Conservation (phyloP, 228 moss, liverwort and hornwort species). For the Sphagnum magellanicum region DNA sequence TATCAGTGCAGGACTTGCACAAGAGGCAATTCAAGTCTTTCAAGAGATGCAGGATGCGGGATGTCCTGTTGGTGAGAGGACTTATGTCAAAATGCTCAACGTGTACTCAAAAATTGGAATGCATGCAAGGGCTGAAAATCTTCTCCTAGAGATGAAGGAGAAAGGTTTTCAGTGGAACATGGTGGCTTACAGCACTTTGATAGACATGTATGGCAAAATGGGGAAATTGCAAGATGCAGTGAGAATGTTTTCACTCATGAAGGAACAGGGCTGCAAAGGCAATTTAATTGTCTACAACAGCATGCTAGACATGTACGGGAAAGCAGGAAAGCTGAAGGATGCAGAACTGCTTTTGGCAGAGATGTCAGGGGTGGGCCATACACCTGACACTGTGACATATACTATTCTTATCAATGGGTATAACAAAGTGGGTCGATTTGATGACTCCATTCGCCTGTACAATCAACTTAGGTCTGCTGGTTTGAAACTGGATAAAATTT, state of each 20-base stretch:
- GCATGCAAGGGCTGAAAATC: slow-evolving; percentile 6
- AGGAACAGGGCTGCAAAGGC: slow-evolving; percentile 5
- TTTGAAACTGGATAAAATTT: slow-evolving; percentile 8
- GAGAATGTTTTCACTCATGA: slow-evolving; percentile 5
- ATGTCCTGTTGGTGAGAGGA: slow-evolving; percentile 1
- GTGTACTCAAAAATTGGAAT: slow-evolving; percentile 10
- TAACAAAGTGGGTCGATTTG: slow-evolving; percentile 4
- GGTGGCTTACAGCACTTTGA: slow-evolving; percentile 15
- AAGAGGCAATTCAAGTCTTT: slow-evolving; percentile 5
- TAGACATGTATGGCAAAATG: slow-evolving; percentile 14
- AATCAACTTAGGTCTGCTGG: slow-evolving; percentile 10
- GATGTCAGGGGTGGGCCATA: slow-evolving; percentile 2
- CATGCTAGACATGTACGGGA: slow-evolving; percentile 8
- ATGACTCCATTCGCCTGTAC: slow-evolving; percentile 5
- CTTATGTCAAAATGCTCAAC: slow-evolving; percentile 11
- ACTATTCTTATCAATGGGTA: slow-evolving; percentile 13
- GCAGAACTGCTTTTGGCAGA: slow-evolving; percentile 11
- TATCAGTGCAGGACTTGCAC: slow-evolving; percentile 1
- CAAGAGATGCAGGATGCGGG: slow-evolving; percentile 7
- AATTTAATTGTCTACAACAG: slow-evolving; percentile 18
- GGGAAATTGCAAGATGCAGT: slow-evolving; percentile 15
- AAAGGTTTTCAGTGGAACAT: slow-evolving; percentile 4
- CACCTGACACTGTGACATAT: slow-evolving; percentile 10
- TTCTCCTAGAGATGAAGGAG: slow-evolving; percentile 7
- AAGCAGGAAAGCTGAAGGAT: slow-evolving; percentile 8